These are phyloP conservation scores for Lyophyllum shimeji DNA, from an alignment of 768 basidiomycete species.

Conservation along the genomic window DNA sequence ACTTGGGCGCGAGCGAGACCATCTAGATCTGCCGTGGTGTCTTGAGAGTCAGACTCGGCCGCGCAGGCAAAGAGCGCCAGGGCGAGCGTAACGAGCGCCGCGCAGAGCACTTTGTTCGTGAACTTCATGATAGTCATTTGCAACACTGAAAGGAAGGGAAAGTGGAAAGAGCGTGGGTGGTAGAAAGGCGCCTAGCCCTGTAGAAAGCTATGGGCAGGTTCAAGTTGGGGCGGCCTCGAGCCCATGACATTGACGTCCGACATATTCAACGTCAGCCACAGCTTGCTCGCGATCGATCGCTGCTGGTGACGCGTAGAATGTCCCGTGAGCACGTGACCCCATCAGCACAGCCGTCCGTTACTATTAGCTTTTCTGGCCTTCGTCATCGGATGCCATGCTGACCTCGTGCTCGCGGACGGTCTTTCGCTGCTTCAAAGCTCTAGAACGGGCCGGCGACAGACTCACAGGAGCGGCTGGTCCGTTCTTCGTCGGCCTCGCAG, in stretches of 20 bases:
- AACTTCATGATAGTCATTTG: no score
- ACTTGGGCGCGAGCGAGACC: slow-evolving; percentile 21
- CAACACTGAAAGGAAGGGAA: background rate
- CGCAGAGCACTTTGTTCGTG: no score
- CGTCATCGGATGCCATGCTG: no score
- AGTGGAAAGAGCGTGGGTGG: background rate
- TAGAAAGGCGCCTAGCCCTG: no score
- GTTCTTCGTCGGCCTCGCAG: slow-evolving; percentile 82
- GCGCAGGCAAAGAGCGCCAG: slow-evolving; percentile 7
- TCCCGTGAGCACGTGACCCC: no score
- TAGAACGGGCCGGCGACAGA: slow-evolving; percentile 76
- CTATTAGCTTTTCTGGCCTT: no score
- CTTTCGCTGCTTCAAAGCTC: slow-evolving; percentile 51
- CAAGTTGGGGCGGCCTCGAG: no score
- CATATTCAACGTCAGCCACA: background rate
- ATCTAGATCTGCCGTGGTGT: no score
- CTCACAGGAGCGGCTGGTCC: slow-evolving; percentile 92
- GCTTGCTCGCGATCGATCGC: background rate
- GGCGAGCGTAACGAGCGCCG: slow-evolving; percentile 4
- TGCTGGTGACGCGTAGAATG: background rate
- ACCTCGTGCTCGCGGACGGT: slow-evolving; percentile 40
- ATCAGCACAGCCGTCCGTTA: background rate
- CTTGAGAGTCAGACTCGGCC: no score
- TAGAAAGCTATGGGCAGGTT: no score
- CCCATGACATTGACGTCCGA: no score